Evolutionary conservation across 2,329 filamentous ascomycete species (phyloP), one percentile per base, ranked within the genome.

Genomic region (Alternaria tenuissima): DNA sequence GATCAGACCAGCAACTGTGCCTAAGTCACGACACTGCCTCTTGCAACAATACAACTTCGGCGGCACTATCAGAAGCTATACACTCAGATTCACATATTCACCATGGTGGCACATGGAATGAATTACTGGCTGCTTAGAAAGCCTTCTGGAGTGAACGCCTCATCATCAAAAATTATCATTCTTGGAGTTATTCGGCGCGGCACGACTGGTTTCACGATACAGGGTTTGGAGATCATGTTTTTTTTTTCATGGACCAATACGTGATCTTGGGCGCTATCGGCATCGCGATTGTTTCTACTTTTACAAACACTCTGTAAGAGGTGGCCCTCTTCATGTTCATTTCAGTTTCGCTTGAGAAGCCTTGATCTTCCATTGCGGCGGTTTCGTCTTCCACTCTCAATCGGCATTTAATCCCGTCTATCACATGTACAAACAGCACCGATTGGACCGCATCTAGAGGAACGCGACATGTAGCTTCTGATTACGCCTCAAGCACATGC

Each of bases 381-480:
- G 48, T 55, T 48, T 49, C 51, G 34, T 28, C 28, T n/a, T 43
- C 43, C 36, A 48, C 14, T 54, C 44, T 12, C 46, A 36, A 24
- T 57, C 42, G 41, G 49, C 32, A 63, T 63, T 43, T 44, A 6
- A 42, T 22, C 39, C 38, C 36, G 44, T 56, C 61, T 38, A 59
- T 46, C 60, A 61, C 44, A 58, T 67, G 64, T 69, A 69, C 47
- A 59, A 63, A 55, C 62, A 70, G 52, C 38, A 60, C 43, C 52
- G 44, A 51, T 49, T 39, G 34, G 48, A 39, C 42, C 32, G 14
- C 41, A 52, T 61, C n/a, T 49, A 52, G 55, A 52, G 44, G 18
- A 44, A 48, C 39, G 46, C 44, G 26, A 34, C 41, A n/a, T 42
- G 41, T 38, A 38, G 62, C 59, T 53, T 39, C 20, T 30, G 34